phyloP scores from a whole-genome alignment of 495 filamentous ascomycete species.

The Cryomyces antarcticus region DNA sequence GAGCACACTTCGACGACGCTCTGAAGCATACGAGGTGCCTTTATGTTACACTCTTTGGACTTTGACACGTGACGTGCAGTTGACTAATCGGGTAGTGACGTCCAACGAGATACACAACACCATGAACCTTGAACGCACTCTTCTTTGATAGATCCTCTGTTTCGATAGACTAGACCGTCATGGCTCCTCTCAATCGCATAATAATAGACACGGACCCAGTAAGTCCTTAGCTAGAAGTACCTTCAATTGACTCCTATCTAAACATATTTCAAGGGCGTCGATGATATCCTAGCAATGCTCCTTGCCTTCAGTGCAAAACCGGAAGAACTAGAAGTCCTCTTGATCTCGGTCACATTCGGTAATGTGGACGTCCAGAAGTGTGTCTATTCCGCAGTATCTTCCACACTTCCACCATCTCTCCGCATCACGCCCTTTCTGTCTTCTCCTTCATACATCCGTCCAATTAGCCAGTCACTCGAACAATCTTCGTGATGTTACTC shows the following conservation, averaged over 20 bases:
- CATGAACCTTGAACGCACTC: too few species aligned
- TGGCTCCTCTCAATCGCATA: background rate
- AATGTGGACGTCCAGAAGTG: conserved; percentile 72
- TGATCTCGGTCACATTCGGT: conserved; percentile 83
- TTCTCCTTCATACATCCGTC: background rate
- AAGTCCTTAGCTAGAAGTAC: background rate
- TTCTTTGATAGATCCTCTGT: too few species aligned
- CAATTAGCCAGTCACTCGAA: background rate
- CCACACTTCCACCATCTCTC: background rate
- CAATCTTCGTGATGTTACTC: background rate
- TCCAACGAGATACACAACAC: too few species aligned
- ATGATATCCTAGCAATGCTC: conserved; percentile 74
- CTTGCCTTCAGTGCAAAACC: conserved; percentile 66
- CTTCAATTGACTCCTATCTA: background rate
- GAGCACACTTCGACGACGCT: too few species aligned
- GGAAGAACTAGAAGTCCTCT: conserved; percentile 69
- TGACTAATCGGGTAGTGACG: too few species aligned
- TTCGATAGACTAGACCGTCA: too few species aligned
- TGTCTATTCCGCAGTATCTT: background rate
- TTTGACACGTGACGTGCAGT: too few species aligned
- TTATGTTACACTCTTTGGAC: too few species aligned
- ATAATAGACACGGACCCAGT: background rate
- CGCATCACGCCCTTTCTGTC: background rate
- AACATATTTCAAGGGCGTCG: conserved; percentile 45
- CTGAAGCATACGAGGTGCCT: too few species aligned